phyloP scores from a whole-genome alignment of 257 asterid genomes.

The Lavandula angustifolia region DNA sequence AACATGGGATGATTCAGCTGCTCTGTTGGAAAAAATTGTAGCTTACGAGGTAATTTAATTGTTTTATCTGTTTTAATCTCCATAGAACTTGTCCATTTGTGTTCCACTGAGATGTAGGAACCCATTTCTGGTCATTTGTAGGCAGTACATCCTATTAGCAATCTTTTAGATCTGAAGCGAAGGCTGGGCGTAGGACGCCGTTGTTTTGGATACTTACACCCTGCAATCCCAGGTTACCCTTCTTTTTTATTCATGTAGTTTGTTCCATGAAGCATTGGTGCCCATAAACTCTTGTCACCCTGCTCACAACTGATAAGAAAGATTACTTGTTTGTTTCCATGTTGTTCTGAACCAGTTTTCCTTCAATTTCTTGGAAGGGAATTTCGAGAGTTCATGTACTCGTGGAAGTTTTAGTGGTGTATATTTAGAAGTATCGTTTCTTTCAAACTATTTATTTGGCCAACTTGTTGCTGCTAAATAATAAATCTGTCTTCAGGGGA shows the following conservation, averaged over 20 bases:
- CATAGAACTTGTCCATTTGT: slow-evolving; percentile 7
- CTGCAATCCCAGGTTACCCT: slow-evolving; percentile 84
- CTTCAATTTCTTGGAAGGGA: slow-evolving; percentile 17
- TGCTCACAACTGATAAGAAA: not conserved
- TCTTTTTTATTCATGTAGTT: slow-evolving; percentile 16
- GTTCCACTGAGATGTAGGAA: slow-evolving; percentile 7
- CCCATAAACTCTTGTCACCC: slow-evolving; percentile 1
- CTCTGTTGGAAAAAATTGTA: slow-evolving; percentile 91
- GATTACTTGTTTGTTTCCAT: not conserved
- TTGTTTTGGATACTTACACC: slow-evolving; percentile 94
- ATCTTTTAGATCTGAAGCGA: slow-evolving; percentile 84
- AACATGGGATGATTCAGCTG: slow-evolving; percentile 97
- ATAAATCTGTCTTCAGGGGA: slow-evolving; percentile 64
- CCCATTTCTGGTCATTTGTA: slow-evolving; percentile 33
- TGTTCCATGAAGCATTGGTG: not conserved
- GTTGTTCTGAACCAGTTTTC: not conserved
- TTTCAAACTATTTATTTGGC: not conserved
- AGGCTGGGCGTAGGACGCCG: slow-evolving; percentile 93
- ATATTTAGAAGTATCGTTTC: slow-evolving; percentile 2
- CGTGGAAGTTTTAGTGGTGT: not conserved
- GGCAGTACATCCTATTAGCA: slow-evolving; percentile 99
- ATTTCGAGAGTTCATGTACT: slow-evolving; percentile 5
- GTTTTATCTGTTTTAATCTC: not conserved
- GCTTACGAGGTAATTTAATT: slow-evolving; percentile 70
- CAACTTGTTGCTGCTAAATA: slow-evolving; percentile 25